Evolutionary conservation across 2,329 filamentous ascomycete species (phyloP), one percentile per base, ranked within the genome.

Genomic region (Aspergillus ruber): DNA sequence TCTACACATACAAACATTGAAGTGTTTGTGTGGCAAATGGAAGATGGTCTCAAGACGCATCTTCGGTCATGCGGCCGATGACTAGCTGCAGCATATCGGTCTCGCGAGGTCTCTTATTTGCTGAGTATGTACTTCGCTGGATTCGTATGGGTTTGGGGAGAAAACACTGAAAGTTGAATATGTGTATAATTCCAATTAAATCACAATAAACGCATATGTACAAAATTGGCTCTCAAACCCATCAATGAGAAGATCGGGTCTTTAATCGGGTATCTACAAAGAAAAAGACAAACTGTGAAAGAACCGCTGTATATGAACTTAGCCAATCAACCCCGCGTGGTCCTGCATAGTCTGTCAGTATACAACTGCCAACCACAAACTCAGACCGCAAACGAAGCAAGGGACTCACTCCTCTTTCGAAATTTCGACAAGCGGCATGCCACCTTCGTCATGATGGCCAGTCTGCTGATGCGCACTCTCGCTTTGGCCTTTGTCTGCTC

Each of bases 391-490:
- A 25, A 47, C 13, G 29, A 20, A 49, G 49, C 21, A 43, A 15
- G 46, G 44, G 42, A 61, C 66, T 61, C 32, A 68, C 65, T 59
- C 56, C 56, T 67, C 65, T 48, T 62, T 65, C 6, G 61, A 64
- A 15, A 67, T 68, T 52, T 67, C 65, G 39, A 66, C 64, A 6
- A 56, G 59, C 45, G 54, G 49, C n/a, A 44, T 50, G 5, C 44
- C 42, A 33, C 53, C 50, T 17, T 29, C 39, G n/a, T 40, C 25
- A 23, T 41, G 23, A n/a, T 42, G 12, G 18, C 42, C 21, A 3
- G 27, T 35, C 35, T 33, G 29, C 25, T 27, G 17, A 8, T 27
- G 21, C 23, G 25, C 13, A 21, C 20, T 15, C 40, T 44, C 42
- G 43, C 42, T 43, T 25, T 43, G 38, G 21, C 6, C 25, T 23